A percentile compares a stretch with the other conserved stretches of the same genome.
Conservation (phyloP, 2,329 filamentous ascomycete genomes). For the Tolypocladium endophyticum region DNA sequence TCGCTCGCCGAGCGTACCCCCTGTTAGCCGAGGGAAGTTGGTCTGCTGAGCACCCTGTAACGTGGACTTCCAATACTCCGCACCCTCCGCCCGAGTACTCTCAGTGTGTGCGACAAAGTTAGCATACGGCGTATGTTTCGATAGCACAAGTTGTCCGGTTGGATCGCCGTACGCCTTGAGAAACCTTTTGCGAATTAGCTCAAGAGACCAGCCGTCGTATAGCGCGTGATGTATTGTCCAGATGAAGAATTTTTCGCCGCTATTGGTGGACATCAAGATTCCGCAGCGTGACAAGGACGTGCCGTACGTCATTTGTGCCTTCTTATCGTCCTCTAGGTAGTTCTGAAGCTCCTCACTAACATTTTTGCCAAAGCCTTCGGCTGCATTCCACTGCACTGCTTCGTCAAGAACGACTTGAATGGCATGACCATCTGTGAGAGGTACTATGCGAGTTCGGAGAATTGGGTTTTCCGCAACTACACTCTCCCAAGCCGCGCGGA, state of each 20-base stretch:
- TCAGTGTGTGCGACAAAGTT: neutral
- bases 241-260: neutral
- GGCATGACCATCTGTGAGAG: neutral
- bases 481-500: neutral
- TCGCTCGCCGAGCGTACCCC: neutral
- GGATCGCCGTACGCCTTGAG: neutral
- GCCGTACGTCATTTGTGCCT: neutral
- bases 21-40: neutral
- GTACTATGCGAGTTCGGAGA: slow-evolving; percentile 3
- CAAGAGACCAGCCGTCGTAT: slow-evolving; percentile 1
- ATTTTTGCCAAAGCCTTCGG: neutral
- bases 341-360: neutral
- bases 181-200: neutral
- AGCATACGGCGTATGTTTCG: neutral
- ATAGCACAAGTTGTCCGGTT: neutral
- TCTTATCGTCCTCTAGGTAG: neutral
- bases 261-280: neutral
- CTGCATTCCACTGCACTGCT: neutral
- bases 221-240: slow-evolving; percentile 1
- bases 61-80: neutral
- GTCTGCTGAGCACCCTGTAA: neutral
- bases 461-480: neutral
- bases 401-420: slow-evolving; percentile 2
- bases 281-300: neutral
- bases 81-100: neutral